Conservation (phyloP, 2,329 filamentous ascomycete genomes). For the Cryphonectria naterciae region DNA sequence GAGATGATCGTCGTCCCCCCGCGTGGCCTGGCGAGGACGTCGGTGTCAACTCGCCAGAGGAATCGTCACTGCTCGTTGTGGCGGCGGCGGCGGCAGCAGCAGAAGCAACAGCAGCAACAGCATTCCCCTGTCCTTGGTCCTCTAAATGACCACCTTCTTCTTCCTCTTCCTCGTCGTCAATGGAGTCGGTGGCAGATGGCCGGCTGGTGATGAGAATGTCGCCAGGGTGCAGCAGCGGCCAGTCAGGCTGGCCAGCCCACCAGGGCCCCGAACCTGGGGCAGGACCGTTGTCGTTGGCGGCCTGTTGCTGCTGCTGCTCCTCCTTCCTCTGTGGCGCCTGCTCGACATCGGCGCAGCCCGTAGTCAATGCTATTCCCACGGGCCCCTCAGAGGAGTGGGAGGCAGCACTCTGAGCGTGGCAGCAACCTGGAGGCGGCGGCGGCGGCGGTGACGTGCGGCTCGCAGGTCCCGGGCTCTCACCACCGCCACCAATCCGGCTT, state of each 20-base stretch:
- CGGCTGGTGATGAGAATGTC: not conserved
- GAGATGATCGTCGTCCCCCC: not conserved
- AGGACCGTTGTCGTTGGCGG: not conserved
- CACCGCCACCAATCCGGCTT: not conserved
- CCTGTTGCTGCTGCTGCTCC: not conserved
- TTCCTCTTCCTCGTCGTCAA: not conserved
- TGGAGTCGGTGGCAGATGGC: not conserved
- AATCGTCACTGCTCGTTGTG: not conserved
- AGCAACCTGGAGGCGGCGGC: not conserved
- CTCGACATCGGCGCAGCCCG: not conserved
- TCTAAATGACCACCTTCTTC: not conserved
- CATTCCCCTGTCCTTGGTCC: not conserved
- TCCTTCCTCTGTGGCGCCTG: not conserved
- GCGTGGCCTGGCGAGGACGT: not conserved
- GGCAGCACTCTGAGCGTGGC: not conserved
- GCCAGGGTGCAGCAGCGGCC: not conserved
- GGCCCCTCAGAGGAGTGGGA: not conserved
- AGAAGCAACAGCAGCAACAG: not conserved
- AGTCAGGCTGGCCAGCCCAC: not conserved
- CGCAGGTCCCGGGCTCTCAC: too few species aligned
- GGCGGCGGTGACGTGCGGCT: not conserved
- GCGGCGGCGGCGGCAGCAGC: not conserved
- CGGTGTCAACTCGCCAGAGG: not conserved
- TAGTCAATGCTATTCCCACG: not conserved
- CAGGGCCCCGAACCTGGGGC: not conserved